Conservation (phyloP, 768 basidiomycete species). For the Podaxis pistillaris region DNA sequence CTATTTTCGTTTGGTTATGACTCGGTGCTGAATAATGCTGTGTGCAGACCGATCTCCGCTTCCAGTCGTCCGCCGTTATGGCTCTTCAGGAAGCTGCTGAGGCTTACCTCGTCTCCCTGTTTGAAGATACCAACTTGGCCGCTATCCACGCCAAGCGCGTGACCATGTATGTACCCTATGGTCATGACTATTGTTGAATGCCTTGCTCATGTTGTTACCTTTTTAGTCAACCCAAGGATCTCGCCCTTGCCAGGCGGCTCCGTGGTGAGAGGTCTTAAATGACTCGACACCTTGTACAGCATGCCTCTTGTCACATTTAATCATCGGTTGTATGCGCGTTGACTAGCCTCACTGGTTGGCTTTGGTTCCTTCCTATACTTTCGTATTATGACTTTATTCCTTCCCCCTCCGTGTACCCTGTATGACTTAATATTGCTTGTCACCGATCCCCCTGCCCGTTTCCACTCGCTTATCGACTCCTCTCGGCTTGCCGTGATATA, state of each 20-base stretch:
- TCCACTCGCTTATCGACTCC: background rate
- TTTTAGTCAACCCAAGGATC: conserved; percentile 81
- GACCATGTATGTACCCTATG: conserved; percentile 23
- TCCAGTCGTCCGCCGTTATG: conserved; percentile 95
- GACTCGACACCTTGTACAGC: conserved; percentile 5
- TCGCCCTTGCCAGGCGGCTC: conserved; percentile 82
- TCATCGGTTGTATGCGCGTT: background rate
- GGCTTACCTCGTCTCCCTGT: conserved; percentile 83
- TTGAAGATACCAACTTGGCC: conserved; percentile 89
- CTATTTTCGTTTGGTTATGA: background rate
- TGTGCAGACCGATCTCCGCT: conserved; percentile 79
- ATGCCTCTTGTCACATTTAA: background rate
- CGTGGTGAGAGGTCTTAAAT: conserved; percentile 80
- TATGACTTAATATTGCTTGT: conserved; percentile 14
- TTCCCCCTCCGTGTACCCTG: conserved; percentile 3
- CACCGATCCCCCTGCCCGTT: background rate
- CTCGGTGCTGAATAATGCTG: conserved; percentile 11
- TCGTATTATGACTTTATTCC: background rate
- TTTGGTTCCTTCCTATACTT: background rate
- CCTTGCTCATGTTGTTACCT: conserved; percentile 22
- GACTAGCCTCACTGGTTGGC: background rate
- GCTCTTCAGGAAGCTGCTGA: conserved; percentile 93
- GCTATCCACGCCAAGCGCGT: conserved; percentile 85
- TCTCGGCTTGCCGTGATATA: background rate
- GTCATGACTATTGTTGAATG: conserved; percentile 10